phyloP scores from a whole-genome alignment of 2,329 filamentous ascomycete genomes.

The Pestalotiopsis sp. region DNA sequence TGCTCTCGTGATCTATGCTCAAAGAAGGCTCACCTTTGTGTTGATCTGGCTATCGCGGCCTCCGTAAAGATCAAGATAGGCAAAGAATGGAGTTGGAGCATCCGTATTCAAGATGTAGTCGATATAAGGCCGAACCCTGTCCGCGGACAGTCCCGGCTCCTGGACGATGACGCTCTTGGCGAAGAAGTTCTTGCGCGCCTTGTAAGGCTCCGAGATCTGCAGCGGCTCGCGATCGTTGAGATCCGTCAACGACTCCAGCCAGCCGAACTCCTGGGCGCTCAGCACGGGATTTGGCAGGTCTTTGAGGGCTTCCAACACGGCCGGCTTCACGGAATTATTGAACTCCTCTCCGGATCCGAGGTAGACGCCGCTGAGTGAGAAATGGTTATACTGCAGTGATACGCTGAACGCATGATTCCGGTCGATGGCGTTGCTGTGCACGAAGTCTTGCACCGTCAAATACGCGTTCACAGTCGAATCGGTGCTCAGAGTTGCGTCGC shows the following conservation, averaged over 20 bases:
- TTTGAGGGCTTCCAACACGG: slow-evolving; percentile 18
- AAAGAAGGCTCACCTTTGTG: slow-evolving; percentile 2
- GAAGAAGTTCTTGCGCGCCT: slow-evolving; percentile 31
- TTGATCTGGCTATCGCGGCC: slow-evolving; percentile 33
- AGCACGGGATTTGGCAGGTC: slow-evolving; percentile 18
- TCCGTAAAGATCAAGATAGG: slow-evolving; percentile 35
- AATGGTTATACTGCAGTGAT: slow-evolving; percentile 21
- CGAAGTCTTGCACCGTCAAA: slow-evolving; percentile 31
- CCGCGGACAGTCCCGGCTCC: slow-evolving; percentile 23
- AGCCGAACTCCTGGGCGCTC: slow-evolving; percentile 17
- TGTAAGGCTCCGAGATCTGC: slow-evolving; percentile 11
- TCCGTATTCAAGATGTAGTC: slow-evolving; percentile 16
- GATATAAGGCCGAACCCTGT: slow-evolving; percentile 25
- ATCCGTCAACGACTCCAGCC: slow-evolving; percentile 21
- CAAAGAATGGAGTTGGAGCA: slow-evolving; percentile 28
- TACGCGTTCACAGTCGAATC: slow-evolving; percentile 22
- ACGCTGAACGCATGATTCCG: slow-evolving; percentile 31
- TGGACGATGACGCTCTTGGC: slow-evolving; percentile 35
- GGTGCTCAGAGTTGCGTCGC: neutral
- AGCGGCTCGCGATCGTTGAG: slow-evolving; percentile 20
- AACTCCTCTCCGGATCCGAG: slow-evolving; percentile 28
- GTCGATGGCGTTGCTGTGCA: slow-evolving; percentile 30
- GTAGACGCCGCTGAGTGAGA: slow-evolving; percentile 33
- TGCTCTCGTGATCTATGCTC: neutral
- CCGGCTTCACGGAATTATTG: slow-evolving; percentile 23